Base-by-base conservation (phyloP, 2,329 filamentous ascomycete species). In the Penicillium capsulatum region DNA sequence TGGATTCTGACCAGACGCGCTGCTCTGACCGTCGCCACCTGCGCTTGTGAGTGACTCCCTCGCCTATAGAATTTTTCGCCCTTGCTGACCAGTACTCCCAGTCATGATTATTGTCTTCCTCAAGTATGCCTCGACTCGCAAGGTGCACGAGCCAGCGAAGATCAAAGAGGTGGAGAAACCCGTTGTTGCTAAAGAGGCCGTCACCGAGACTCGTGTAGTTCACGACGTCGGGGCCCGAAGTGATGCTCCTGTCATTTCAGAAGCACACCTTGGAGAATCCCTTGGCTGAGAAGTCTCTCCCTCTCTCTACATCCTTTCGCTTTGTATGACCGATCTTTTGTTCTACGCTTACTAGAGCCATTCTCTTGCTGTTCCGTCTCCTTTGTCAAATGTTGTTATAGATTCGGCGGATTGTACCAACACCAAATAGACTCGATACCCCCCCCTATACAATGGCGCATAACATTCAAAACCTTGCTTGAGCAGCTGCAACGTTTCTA, bases 1-100 rank as follows among this genome's bases (percentile, higher is more conserved):
- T 97, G 92, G 92, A 81, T 96, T 29, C 67, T 84, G 41, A 84
- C 81, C 7, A 67, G 81, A 31, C 69, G 81, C n/a, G 79, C 80
- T 2, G 79, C 80, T 10, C 68, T 79, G 42, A 77, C 79, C 1
- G 71, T 84, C 44, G 77, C 63, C 8, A 65, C 60, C 3, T 70
- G 72, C 62, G 73, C 71, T 28, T 65, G 70, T 73, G 62, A 60
- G 67, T 17, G 4, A 14, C 16, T 13, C 10, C 15, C 14, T 11
- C n/a, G 5, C 26, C 13, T n/a, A 28, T 28, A 6, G 4, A 28
- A 7, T 11, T 34, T 13, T 31, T 32, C 16, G 8, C 14, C 20
- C 35, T 13, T 9, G 14, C 5, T 50, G 54, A 43, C 59, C 40
- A 4, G 4, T 11, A 10, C 29, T 9, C 17, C 1, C 35, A 73